Conservation (phyloP, 2,329 filamentous ascomycete genomes). For the Tolypocladium cylindrosporum region DNA sequence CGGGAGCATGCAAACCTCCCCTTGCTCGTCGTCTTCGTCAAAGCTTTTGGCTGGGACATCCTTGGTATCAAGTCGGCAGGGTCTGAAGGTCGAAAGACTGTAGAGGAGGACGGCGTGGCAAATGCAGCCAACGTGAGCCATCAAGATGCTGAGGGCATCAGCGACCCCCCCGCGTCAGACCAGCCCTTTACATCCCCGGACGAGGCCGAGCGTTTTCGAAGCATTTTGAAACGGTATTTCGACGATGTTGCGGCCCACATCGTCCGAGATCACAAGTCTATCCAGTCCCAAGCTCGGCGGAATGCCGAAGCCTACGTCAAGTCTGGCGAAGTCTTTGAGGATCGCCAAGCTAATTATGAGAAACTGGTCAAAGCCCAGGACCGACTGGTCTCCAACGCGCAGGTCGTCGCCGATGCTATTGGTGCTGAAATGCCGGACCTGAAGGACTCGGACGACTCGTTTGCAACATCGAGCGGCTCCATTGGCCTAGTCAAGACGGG, state of each 20-base stretch:
- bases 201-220: slow-evolving; percentile 76
- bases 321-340: slow-evolving; percentile 95
- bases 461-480: slow-evolving; percentile 56
- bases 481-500: slow-evolving; percentile 92
- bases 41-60: slow-evolving; percentile 92
- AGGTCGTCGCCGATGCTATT: slow-evolving; percentile 79
- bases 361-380: slow-evolving; percentile 89
- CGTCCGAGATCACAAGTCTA: slow-evolving; percentile 81
- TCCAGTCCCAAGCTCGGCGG: slow-evolving; percentile 76
- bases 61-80: slow-evolving; percentile 65
- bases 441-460: slow-evolving; percentile 67
- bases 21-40: slow-evolving; percentile 88
- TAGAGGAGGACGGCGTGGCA: slow-evolving; percentile 69
- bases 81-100: slow-evolving; percentile 71
- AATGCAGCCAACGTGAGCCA: slow-evolving; percentile 26
- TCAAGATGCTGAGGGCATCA: slow-evolving; percentile 41
- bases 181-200: slow-evolving; percentile 66
- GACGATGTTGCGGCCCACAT: slow-evolving; percentile 88
- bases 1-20: slow-evolving; percentile 86
- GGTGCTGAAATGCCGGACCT: slow-evolving; percentile 90
- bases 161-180: slow-evolving; percentile 42
- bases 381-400: slow-evolving; percentile 79
- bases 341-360: slow-evolving; percentile 91
- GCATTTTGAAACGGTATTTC: slow-evolving; percentile 78
- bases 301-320: slow-evolving; percentile 98